Conservation (phyloP, 192 early-diverging fungal species). For the Chytriomyces confervae region DNA sequence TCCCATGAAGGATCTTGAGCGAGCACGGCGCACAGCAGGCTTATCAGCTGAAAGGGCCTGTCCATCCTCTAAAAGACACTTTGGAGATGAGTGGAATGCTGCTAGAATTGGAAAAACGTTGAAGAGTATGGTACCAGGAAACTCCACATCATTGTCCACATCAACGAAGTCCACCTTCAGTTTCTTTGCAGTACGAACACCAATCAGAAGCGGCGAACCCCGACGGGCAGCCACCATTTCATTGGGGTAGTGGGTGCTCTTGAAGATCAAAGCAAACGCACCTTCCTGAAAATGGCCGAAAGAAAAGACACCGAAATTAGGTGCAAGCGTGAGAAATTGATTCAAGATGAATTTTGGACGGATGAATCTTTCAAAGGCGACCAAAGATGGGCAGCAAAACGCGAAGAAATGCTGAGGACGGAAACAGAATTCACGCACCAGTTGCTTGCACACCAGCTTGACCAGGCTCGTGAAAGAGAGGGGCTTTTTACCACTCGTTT, state of each 20-base stretch:
- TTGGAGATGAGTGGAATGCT: neutral
- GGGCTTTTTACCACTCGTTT: conserved; percentile 45
- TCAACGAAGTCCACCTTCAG: conserved; percentile 73
- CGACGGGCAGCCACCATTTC: conserved; percentile 64
- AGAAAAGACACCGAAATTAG: conserved; percentile 5
- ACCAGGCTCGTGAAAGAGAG: conserved; percentile 60
- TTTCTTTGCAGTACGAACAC: conserved; percentile 68
- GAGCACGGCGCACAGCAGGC: conserved; percentile 54
- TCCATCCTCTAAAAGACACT: neutral
- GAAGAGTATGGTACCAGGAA: conserved; percentile 7
- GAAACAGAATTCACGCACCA: conserved; percentile 40
- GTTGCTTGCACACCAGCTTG: conserved; percentile 67
- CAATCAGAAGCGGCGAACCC: conserved; percentile 69
- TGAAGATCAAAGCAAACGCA: conserved; percentile 69
- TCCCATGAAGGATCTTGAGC: conserved; percentile 64
- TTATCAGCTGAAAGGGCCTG: conserved; percentile 21
- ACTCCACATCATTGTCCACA: conserved; percentile 54
- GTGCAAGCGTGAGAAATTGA: too few relatives aligned
- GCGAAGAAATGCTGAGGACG: neutral
- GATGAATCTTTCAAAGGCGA: neutral
- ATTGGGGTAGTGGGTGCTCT: conserved; percentile 62
- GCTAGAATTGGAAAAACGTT: neutral
- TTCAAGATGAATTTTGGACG: neutral
- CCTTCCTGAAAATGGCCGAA: conserved; percentile 52
- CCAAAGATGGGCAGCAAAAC: neutral